Conservation (phyloP, 139 green algal species). For the Chlorella sorokiniana region DNA sequence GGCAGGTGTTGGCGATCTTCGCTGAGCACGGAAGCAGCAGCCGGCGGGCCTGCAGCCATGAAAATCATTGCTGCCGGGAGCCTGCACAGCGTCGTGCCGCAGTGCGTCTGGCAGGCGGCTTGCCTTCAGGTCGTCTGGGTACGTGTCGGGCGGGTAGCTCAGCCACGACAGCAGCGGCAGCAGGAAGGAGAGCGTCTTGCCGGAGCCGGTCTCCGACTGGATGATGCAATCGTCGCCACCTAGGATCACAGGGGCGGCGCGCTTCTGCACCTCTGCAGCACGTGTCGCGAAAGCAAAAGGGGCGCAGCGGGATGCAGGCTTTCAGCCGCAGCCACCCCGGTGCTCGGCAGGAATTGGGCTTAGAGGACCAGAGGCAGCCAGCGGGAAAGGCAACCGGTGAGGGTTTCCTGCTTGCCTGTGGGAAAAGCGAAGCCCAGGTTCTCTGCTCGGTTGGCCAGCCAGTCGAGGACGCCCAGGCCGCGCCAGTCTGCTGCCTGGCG, state of each 20-base stretch:
- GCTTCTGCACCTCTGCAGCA: conserved; percentile 75
- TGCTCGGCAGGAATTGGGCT: background rate
- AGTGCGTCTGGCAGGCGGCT: background rate
- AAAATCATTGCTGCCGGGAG: background rate
- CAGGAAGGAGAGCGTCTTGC: conserved; percentile 86
- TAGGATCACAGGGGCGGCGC: conserved; percentile 58
- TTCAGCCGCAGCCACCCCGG: background rate
- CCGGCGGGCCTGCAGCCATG: background rate
- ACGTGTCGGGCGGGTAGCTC: conserved; percentile 69
- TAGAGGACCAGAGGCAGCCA: background rate
- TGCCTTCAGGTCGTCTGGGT: conserved; percentile 74
- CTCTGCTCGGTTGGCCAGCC: conserved; percentile 77
- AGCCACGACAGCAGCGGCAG: conserved; percentile 68
- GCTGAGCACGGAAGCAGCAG: background rate
- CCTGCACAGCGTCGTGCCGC: background rate
- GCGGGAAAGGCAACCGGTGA: background rate
- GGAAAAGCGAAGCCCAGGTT: conserved; percentile 71
- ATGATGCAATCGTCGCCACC: conserved; percentile 69
- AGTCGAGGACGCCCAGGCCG: conserved; percentile 63
- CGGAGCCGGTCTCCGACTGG: conserved; percentile 70
- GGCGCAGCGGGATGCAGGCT: background rate
- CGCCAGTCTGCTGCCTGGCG: conserved; percentile 60
- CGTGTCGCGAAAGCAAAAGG: background rate
- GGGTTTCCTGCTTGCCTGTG: conserved; percentile 51
- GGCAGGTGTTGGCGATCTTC: background rate